phyloP scores from a whole-genome alignment of 2,329 filamentous ascomycete genomes.

The Phialophora tarda region DNA sequence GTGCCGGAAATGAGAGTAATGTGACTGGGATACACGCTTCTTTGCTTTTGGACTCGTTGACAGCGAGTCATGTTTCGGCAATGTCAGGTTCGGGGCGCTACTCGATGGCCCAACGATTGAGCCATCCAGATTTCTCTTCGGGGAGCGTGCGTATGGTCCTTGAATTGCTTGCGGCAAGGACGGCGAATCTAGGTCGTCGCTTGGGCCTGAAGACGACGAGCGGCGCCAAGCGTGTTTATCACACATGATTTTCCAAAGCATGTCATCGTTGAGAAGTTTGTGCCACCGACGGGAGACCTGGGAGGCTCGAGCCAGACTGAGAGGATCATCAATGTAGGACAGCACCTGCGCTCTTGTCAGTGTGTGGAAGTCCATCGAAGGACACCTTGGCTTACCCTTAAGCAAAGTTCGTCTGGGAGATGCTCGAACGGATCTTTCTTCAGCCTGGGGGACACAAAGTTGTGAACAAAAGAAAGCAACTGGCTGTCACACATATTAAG shows the following conservation, averaged over 20 bases:
- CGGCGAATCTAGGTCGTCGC: slow-evolving; percentile 46
- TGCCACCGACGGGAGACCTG: slow-evolving; percentile 96
- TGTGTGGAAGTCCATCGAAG: not conserved
- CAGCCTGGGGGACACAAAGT: slow-evolving; percentile 89
- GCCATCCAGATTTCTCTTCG: slow-evolving; percentile 37
- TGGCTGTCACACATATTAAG: slow-evolving; percentile 94
- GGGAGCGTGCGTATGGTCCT: slow-evolving; percentile 46
- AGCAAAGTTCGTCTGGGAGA: slow-evolving; percentile 88
- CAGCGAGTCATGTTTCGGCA: slow-evolving; percentile 27
- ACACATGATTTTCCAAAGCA: slow-evolving; percentile 97
- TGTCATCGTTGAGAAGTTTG: slow-evolving; percentile 91
- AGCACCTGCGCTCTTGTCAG: slow-evolving; percentile 67
- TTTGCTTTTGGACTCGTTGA: slow-evolving; percentile 41
- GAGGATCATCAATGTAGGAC: slow-evolving; percentile 96
- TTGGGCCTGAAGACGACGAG: slow-evolving; percentile 53
- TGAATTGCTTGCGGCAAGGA: slow-evolving; percentile 58
- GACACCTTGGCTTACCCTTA: slow-evolving; percentile 67
- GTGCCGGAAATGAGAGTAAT: slow-evolving; percentile 97
- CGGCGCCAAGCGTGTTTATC: slow-evolving; percentile 89
- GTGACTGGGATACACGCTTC: slow-evolving; percentile 73
- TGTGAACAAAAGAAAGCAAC: slow-evolving; percentile 92
- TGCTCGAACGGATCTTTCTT: slow-evolving; percentile 96
- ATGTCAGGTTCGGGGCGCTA: slow-evolving; percentile 55
- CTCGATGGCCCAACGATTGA: slow-evolving; percentile 49
- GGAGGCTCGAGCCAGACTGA: slow-evolving; percentile 87